Base-by-base conservation (phyloP, 768 basidiomycete genomes). In the Tylopilus vinaceipallidus region DNA sequence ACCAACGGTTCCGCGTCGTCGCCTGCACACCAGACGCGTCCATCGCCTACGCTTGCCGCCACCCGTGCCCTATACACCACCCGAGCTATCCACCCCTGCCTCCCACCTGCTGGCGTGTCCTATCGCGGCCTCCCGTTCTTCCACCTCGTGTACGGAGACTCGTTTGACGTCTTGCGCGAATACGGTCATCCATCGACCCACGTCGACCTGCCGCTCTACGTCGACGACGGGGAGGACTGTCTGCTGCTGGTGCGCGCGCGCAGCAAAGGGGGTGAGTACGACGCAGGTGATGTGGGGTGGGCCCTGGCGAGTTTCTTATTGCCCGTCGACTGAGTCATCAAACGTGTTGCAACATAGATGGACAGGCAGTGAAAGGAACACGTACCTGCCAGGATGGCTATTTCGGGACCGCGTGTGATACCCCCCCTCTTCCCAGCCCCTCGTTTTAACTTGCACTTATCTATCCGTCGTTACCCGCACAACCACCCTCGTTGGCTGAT, bases 61-160 rank as follows among this genome's bases (percentile, higher is more conserved):
- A 67, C 68, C 0, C 78, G 74, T 0, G 75, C 79, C 30, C 76
- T 84, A 46, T 91, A 91, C 63, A 61, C 77, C 5, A 90, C 87
- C 54, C 75, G 75, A 22, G 87, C 83, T 10, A 74, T 89, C 22
- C 86, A 88, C 54, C 75, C 80, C 10, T 89, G 86, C 66, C 69
- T 75, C 13, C 87, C 86, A 4, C 86, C 86, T 0, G 59, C 68
- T 0, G 75, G 78, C 9, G 82, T 84, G 10, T 73, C 80, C 19
- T 91, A 91, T 59, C 84, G 82, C 55, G 80, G 77, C 39, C 80
- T 84, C 61, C 88, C 88, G 13, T 91, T 92, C 75, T 89, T 91
- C 64, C 79, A 73, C 12, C 73, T 92, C n/a, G 64, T 68, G 27
- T 75, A 79, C 27, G 83, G 79, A 4, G 82, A 86, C 30, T 60